These are phyloP conservation scores for Yamadazyma laniorum DNA, from an alignment of 805 yeast species.

Conservation along the genomic window DNA sequence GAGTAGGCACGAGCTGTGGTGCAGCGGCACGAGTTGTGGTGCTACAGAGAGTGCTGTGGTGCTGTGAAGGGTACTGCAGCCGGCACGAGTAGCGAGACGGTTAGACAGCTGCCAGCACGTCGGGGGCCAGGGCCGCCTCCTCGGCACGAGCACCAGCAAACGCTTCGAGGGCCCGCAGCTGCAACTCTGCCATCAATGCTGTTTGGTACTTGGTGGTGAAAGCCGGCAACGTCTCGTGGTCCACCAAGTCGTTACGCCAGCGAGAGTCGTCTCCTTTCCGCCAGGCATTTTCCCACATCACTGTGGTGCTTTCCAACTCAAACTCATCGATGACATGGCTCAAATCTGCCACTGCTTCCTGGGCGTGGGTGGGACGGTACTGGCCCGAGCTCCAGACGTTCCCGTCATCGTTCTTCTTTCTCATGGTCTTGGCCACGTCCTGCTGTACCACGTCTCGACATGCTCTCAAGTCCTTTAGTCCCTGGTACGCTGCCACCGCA, in stretches of 20 bases:
- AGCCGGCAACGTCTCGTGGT: constrained; percentile 59
- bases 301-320: constrained; percentile 44
- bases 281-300: constrained; percentile 87
- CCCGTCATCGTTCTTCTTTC: constrained; percentile 73
- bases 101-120: too few species aligned
- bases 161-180: constrained; percentile 37
- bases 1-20: too few species aligned
- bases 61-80: too few species aligned
- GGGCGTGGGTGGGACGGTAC: constrained; percentile 85
- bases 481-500: constrained; percentile 72
- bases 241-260: constrained; percentile 62
- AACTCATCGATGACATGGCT: constrained; percentile 66
- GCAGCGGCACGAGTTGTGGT: too few species aligned
- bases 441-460: constrained; percentile 64
- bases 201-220: constrained; percentile 66
- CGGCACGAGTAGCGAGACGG: too few species aligned
- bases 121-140: constrained; percentile 1
- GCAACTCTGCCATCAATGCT: constrained; percentile 60
- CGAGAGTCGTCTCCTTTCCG: constrained; percentile 75
- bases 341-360: constrained; percentile 88
- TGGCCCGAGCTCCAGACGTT: constrained; percentile 85
- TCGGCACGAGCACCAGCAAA: constrained; percentile 27
- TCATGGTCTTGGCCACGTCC: constrained; percentile 60
- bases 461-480: constrained; percentile 69
- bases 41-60: too few species aligned